Conservation (phyloP, 2,329 filamentous ascomycete species). For the Pyrenochaeta sp. region DNA sequence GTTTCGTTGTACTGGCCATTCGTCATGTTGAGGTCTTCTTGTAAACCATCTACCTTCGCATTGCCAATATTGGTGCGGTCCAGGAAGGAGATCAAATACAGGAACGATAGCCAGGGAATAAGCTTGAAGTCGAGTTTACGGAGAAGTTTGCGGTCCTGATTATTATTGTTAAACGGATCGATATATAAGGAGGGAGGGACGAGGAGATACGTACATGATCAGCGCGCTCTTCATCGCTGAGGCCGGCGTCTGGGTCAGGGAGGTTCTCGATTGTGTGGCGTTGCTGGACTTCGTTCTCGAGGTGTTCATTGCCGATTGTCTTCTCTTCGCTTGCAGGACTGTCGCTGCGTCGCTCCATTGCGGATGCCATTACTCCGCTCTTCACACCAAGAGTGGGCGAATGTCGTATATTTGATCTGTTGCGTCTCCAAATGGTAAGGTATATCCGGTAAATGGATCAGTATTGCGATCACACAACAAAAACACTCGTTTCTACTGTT, state of each 20-base stretch:
- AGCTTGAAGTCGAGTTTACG: conserved; percentile 69
- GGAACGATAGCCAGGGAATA: conserved; percentile 73
- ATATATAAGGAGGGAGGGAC: not conserved
- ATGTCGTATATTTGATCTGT: conserved; percentile 2
- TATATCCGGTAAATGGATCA: not conserved
- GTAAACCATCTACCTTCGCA: conserved; percentile 67
- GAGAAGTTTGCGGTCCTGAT: conserved; percentile 68
- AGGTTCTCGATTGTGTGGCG: conserved; percentile 29
- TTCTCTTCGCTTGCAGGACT: conserved; percentile 28
- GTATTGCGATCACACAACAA: not conserved
- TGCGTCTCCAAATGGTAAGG: not conserved
- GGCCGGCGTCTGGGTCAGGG: conserved; percentile 69
- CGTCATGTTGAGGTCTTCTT: conserved; percentile 68
- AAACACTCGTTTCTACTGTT: not conserved
- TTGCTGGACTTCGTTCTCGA: conserved; percentile 13
- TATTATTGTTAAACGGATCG: not conserved
- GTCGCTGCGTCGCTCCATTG: conserved; percentile 29
- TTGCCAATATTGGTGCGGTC: conserved; percentile 79
- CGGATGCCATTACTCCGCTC: conserved; percentile 28
- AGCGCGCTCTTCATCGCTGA: conserved; percentile 69
- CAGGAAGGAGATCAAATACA: conserved; percentile 79
- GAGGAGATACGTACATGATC: conserved; percentile 59
- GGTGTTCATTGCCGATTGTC: conserved; percentile 22
- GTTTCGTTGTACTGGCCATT: conserved; percentile 74
- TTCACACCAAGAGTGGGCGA: not conserved